Conservation (phyloP, 2,329 filamentous ascomycete species). For the Reticulascus tulasneorum region DNA sequence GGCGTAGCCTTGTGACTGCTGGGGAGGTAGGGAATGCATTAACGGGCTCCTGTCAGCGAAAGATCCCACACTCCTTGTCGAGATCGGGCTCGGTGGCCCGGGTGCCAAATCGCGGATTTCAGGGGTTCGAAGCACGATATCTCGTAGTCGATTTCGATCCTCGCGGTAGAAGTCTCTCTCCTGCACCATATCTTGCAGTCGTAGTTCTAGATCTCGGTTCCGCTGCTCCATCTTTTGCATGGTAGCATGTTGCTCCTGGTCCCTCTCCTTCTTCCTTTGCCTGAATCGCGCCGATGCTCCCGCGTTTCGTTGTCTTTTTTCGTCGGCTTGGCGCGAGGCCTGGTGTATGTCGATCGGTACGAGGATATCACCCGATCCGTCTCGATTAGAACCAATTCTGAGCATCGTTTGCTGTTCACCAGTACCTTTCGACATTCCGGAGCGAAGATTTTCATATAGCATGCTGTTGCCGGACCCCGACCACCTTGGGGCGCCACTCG, state of each 20-base stretch:
- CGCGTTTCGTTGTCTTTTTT: constrained; percentile 81
- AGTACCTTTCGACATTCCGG: constrained; percentile 7
- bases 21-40: constrained; percentile 20
- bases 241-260: constrained; percentile 65
- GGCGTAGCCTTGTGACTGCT: constrained; percentile 27
- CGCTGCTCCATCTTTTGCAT: constrained; percentile 67
- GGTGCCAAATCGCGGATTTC: constrained; percentile 50
- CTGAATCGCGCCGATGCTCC: constrained; percentile 81
- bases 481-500: constrained; percentile 18
- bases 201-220: constrained; percentile 58
- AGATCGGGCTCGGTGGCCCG: constrained; percentile 48
- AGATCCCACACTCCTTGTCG: constrained; percentile 29
- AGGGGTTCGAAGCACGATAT: constrained; percentile 59
- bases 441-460: constrained; percentile 12
- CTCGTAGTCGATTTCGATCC: constrained; percentile 68
- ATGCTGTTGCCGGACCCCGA: constrained; percentile 29
- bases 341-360: constrained; percentile 77
- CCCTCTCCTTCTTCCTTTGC: constrained; percentile 76
- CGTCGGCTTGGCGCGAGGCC: constrained; percentile 76
- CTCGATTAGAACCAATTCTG: constrained; percentile 23
- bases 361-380: constrained; percentile 37
- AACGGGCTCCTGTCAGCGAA: constrained; percentile 34
- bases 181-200: constrained; percentile 49
- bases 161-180: constrained; percentile 70
- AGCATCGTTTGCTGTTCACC: constrained; percentile 15